Evolutionary conservation across 768 basidiomycete genomes (phyloP).

Genomic region (Hygrocybe coccinea): DNA sequence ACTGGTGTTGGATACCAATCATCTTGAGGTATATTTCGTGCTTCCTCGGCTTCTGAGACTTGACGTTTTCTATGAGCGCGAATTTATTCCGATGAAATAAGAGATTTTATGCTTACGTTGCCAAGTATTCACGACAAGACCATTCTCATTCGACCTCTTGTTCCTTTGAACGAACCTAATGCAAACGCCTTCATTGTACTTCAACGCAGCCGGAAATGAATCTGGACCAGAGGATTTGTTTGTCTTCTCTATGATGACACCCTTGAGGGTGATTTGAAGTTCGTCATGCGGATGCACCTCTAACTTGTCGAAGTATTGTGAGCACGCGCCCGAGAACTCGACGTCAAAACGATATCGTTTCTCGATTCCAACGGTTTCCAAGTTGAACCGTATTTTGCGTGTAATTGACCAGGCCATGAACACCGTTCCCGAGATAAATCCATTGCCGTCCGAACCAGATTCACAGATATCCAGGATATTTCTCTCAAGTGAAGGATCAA

Average conservation of each 20-base stretch:
- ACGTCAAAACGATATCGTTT: constrained; percentile 35
- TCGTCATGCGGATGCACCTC: constrained; percentile 39
- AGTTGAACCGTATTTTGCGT: constrained; percentile 28
- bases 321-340: constrained; percentile 30
- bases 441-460: constrained; percentile 27
- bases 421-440: constrained; percentile 39
- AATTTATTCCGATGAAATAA: neutral
- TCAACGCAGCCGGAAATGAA: constrained; percentile 38
- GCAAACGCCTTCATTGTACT: constrained; percentile 40
- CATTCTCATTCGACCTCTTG: constrained; percentile 12
- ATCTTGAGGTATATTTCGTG: neutral
- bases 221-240: constrained; percentile 23
- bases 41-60: constrained; percentile 3
- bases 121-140: constrained; percentile 27
- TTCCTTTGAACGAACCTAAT: constrained; percentile 34
- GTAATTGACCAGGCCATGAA: constrained; percentile 43
- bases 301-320: constrained; percentile 32
- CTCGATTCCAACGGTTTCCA: constrained; percentile 19
- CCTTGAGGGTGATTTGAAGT: constrained; percentile 46
- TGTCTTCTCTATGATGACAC: constrained; percentile 30
- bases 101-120: constrained; percentile 16
- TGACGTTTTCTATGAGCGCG: neutral
- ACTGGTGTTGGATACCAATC: constrained; percentile 11
- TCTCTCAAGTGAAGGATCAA: constrained; percentile 26
- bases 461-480: constrained; percentile 31